Evolutionary conservation across 2,329 filamentous ascomycete species (phyloP).

Genomic region (Fusarium irregulare): DNA sequence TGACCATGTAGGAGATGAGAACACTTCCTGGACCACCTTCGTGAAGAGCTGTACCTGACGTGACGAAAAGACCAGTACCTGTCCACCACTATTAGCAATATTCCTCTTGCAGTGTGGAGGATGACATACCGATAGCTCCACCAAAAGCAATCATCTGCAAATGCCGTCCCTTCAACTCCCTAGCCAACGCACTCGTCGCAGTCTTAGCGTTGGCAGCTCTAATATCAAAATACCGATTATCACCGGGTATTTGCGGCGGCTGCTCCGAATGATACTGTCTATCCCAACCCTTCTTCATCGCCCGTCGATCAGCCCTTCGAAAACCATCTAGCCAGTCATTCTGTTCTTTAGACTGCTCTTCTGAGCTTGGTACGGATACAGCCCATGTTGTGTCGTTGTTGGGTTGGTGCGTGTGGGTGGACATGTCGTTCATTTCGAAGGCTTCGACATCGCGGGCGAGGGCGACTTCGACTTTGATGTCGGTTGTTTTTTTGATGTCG

Average conservation of each 20-base stretch:
- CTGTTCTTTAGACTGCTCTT: constrained; percentile 14
- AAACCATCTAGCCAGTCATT: constrained; percentile 42
- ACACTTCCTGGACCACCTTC: constrained; percentile 82
- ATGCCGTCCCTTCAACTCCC: constrained; percentile 84
- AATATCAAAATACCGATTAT: constrained; percentile 64
- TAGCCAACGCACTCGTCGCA: constrained; percentile 77
- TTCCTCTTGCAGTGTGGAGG: no score
- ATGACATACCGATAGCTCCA: constrained; percentile 78
- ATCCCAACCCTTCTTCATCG: constrained; percentile 40
- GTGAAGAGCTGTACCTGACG: constrained; percentile 77
- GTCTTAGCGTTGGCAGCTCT: constrained; percentile 75
- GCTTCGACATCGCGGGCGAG: constrained; percentile 34
- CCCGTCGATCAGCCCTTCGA: constrained; percentile 34
- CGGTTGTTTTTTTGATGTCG: constrained; percentile 31
- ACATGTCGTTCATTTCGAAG: constrained; percentile 33
- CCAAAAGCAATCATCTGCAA: constrained; percentile 98
- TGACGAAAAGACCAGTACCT: constrained; percentile 78
- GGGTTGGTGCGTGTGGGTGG: not conserved
- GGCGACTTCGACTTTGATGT: constrained; percentile 36
- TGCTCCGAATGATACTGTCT: constrained; percentile 34
- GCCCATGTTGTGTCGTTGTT: constrained; percentile 20
- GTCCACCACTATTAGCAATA: no score
- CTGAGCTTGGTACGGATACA: constrained; percentile 20
- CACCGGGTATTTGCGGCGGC: constrained; percentile 39
- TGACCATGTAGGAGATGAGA: constrained; percentile 78